phyloP scores from a whole-genome alignment of 108 stramenopile genomes.

The Parmales sp. region DNA sequence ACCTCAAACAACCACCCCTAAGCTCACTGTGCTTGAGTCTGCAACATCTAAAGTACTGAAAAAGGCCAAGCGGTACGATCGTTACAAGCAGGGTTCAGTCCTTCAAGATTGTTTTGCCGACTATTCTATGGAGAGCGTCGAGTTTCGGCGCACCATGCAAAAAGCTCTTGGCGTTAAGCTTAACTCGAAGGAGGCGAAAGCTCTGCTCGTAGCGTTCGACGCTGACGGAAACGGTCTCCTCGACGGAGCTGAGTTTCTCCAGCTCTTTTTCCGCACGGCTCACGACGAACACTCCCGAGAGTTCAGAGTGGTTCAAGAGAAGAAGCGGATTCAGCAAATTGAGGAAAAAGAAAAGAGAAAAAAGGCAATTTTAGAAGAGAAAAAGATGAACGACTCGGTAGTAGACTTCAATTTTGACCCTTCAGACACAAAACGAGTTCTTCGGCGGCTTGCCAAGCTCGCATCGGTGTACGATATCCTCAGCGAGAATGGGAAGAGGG shows the following conservation, averaged over 20 bases:
- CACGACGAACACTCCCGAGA: background rate
- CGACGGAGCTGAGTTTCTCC: conserved; percentile 30
- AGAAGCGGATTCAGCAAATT: background rate
- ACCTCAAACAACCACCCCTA: too few species aligned
- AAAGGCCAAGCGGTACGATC: background rate
- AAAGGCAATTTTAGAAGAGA: background rate
- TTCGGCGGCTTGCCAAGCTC: background rate
- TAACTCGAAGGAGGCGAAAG: conserved; percentile 23
- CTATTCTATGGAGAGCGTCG: background rate
- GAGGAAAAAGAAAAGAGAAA: background rate
- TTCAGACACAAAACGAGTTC: background rate
- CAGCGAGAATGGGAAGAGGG: background rate
- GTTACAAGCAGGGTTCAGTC: background rate
- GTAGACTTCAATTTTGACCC: background rate
- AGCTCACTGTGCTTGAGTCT: background rate
- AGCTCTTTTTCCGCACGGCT: conserved; percentile 19
- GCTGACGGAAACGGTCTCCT: conserved; percentile 23
- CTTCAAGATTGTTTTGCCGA: background rate
- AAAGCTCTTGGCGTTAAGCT: conserved; percentile 17
- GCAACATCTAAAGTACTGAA: background rate
- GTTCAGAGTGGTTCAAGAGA: too few species aligned
- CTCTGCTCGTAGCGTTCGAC: conserved; percentile 24
- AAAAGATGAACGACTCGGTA: background rate
- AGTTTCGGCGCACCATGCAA: background rate
- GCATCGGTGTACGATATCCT: background rate